These are phyloP conservation scores for Iberis amara DNA, from an alignment of 441 rosid genomes.

Conservation along the genomic window DNA sequence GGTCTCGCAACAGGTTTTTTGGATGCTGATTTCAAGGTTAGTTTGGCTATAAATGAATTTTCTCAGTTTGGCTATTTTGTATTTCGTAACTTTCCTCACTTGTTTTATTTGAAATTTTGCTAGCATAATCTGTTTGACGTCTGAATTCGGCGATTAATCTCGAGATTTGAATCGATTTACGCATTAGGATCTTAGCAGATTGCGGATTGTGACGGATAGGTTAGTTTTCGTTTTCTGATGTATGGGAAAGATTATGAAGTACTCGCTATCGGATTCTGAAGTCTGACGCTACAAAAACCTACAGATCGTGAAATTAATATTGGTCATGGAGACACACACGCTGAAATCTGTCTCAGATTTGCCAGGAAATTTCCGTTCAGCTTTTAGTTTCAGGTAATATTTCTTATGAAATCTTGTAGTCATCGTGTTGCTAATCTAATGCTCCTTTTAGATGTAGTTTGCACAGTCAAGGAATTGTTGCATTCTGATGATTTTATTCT, in stretches of 20 bases:
- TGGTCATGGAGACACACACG: slow-evolving; percentile 60
- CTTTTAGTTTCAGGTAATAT: slow-evolving; percentile 72
- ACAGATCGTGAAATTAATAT: slow-evolving; percentile 8
- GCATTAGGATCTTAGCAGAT: slow-evolving; percentile 5
- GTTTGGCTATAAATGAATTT: slow-evolving; percentile 2
- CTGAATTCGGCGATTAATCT: neutral
- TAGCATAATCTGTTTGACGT: neutral
- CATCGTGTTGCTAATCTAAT: neutral
- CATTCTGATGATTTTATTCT: neutral
- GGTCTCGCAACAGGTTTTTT: slow-evolving; percentile 6
- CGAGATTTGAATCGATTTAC: neutral
- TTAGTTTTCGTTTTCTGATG: neutral
- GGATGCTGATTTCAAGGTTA: slow-evolving; percentile 2
- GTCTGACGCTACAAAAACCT: neutral
- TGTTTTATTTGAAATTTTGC: neutral
- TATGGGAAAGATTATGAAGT: neutral
- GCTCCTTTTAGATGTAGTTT: neutral
- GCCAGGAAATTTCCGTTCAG: slow-evolving; percentile 65
- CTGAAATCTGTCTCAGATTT: slow-evolving; percentile 74
- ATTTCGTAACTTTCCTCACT: slow-evolving; percentile 5
- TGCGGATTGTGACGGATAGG: neutral
- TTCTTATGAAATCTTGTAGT: neutral
- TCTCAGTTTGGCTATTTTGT: neutral
- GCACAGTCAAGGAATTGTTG: neutral
- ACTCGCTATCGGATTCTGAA: neutral